phyloP scores from a whole-genome alignment of 2,329 filamentous ascomycete genomes.

The Epichloe aotearoae region DNA sequence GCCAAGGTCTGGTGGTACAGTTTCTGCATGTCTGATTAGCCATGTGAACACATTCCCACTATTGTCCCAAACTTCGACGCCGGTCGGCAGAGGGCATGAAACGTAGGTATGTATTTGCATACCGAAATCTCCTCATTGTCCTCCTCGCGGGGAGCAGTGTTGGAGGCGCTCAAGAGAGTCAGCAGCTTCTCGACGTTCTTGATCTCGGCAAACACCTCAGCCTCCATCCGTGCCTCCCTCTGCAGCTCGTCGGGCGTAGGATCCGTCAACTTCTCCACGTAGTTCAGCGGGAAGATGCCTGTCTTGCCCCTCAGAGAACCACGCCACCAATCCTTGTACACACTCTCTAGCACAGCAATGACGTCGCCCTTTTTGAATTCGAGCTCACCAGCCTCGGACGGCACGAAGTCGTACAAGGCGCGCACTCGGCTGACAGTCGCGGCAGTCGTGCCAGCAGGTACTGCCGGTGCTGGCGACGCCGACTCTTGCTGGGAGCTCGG shows the following conservation, averaged over 20 bases:
- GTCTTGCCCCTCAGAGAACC: slow-evolving; percentile 88
- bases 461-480: slow-evolving; percentile 34
- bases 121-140: slow-evolving; percentile 96
- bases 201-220: slow-evolving; percentile 51
- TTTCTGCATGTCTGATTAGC: slow-evolving; percentile 37
- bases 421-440: slow-evolving; percentile 91
- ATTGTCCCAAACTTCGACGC: too few species aligned
- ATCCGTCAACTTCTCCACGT: slow-evolving; percentile 93
- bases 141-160: slow-evolving; percentile 64
- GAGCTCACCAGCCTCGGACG: slow-evolving; percentile 85
- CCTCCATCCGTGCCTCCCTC: slow-evolving; percentile 90
- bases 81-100: too few species aligned
- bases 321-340: slow-evolving; percentile 99
- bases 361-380: slow-evolving; percentile 95
- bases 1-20: slow-evolving; percentile 85
- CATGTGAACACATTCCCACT: not conserved
- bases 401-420: slow-evolving; percentile 87
- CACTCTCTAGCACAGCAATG: slow-evolving; percentile 91
- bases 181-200: slow-evolving; percentile 59
- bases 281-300: slow-evolving; percentile 96
- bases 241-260: slow-evolving; percentile 90
- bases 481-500: slow-evolving; percentile 27
- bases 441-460: slow-evolving; percentile 77
- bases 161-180: slow-evolving; percentile 79
- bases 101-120: slow-evolving; percentile 14